Base-by-base conservation (phyloP, 768 basidiomycete species). In the Pleurotus ostreatus region DNA sequence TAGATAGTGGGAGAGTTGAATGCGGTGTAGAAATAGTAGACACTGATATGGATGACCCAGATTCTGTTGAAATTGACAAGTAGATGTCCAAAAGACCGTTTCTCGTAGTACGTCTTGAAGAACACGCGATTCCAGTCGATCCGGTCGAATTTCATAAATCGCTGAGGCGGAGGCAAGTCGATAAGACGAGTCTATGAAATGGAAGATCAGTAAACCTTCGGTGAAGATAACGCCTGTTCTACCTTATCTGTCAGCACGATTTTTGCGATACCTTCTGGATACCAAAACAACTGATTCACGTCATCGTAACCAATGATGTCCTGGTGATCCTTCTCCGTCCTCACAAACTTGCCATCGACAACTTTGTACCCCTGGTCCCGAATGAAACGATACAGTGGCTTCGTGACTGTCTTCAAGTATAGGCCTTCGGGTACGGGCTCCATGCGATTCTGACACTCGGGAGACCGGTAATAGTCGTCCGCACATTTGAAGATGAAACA, bases 401-500 rank as follows among this genome's bases (percentile, higher is more conserved):
- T 96, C 62, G 93, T 78, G 63, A 98, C 91, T 1, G 91, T 78
- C 46, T 88, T 84, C 26, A 99, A 78, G 70, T 98, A 99, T n/a
- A 98, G 75, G 0, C 96, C 97, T 65, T 98, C 96, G 0, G 92
- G 92, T 0, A 98, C 93, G 0, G 95, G 86, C 53, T 98, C 95
- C 44, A 92, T 74, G 45, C 93, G 78, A 68, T 84, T 91, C 71
- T 99, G 97, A 64, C 97, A 99, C 65, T 98, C 97, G n/a, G 96
- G 87, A 3, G 91, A 94, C 22, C 97, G 94, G 71, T 99, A 99
- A 71, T 98, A 99, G 74, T 99, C 97, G 68, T 99, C 97, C 12
- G 97, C 97, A 66, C 97, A 98, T 74, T 99, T 99, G 88, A 99
- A 99, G 73, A 99, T 97, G 80, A 98, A 99, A 74, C 94, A 98